These are phyloP conservation scores for Coemansia sp. DNA, from an alignment of 192 early-diverging fungal species.

Conservation along the genomic window DNA sequence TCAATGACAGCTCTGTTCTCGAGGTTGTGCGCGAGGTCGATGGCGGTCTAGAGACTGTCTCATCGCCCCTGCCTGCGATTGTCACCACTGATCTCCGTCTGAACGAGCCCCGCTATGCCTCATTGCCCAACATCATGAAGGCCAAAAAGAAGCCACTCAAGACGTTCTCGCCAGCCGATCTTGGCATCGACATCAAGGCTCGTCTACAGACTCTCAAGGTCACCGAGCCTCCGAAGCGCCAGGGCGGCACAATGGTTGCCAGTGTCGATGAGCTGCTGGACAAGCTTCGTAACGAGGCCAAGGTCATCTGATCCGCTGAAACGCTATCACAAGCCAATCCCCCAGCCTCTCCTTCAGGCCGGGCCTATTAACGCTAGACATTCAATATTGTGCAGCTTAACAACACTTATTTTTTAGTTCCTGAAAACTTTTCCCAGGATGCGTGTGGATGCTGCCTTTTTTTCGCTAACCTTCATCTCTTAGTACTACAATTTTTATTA, in stretches of 20 bases:
- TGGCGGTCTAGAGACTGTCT: constrained; percentile 92
- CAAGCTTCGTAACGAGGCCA: constrained; percentile 84
- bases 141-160: constrained; percentile 97
- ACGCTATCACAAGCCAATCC: too few relatives aligned
- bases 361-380: too few relatives aligned
- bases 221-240: constrained; percentile 87
- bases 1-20: constrained; percentile 61
- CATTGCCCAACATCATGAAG: constrained; percentile 95
- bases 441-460: too few relatives aligned
- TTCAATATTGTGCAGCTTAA: too few relatives aligned
- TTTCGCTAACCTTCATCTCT: too few relatives aligned
- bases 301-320: constrained; percentile 60
- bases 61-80: constrained; percentile 82
- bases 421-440: too few relatives aligned
- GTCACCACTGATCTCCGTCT: constrained; percentile 94
- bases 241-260: constrained; percentile 88
- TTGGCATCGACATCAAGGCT: constrained; percentile 82
- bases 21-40: constrained; percentile 96
- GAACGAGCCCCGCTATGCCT: constrained; percentile 95
- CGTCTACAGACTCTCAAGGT: constrained; percentile 87
- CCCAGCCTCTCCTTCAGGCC: too few relatives aligned
- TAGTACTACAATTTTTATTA: too few relatives aligned
- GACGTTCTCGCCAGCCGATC: constrained; percentile 72
- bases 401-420: too few relatives aligned
- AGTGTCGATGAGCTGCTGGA: constrained; percentile 90